Base-by-base conservation (phyloP, 75 land plant species). In the Pinus tabuliformis region DNA sequence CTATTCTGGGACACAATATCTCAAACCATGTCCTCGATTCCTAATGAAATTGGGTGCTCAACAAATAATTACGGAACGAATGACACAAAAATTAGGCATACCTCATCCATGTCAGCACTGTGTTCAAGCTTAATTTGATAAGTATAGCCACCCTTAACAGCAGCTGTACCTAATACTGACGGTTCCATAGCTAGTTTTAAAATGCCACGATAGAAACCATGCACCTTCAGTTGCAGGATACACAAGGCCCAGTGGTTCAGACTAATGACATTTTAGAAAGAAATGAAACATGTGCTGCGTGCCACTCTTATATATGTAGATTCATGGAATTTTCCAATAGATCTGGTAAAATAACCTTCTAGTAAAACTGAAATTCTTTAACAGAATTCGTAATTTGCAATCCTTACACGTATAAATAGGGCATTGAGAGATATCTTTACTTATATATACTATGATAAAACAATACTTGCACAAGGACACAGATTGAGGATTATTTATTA, bases 101-200 rank as follows among this genome's bases (percentile, higher is more conserved):
- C 99, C 97, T 93, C 99, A 87, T 96, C 94, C 56, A 85, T 82
- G n/a, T 94, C 94, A 62, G 90, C 88, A 79, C 82, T 93, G 15
- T 82, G 78, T 62, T 93, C 97, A 58, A 96, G 89, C 72, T 91
- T 91, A 70, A 96, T 96, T 56, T 89, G 86, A 72, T 91, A 78
- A 70, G 86, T 90, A 58, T 94, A 91, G 17, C 99, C 96, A 70
- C 99, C 99, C 76, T 90, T 88, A 77, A 92, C 76, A 71, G 90
- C 83, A 58, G 89, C 92, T 78, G 73, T 82, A 20, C 96, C 89
- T 58, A 96, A 76, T 9, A 91, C 42, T 20, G 94, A 88, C 49
- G 99, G 99, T 76, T 91, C 94, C 97, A 96, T 91, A 4, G 99
- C 97, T 66, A 96, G 76, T 75, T 86, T 93, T 62, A 96, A 64